These are phyloP conservation scores for Mycena sanguinolenta DNA, from an alignment of 768 basidiomycete genomes.

Conservation along the genomic window DNA sequence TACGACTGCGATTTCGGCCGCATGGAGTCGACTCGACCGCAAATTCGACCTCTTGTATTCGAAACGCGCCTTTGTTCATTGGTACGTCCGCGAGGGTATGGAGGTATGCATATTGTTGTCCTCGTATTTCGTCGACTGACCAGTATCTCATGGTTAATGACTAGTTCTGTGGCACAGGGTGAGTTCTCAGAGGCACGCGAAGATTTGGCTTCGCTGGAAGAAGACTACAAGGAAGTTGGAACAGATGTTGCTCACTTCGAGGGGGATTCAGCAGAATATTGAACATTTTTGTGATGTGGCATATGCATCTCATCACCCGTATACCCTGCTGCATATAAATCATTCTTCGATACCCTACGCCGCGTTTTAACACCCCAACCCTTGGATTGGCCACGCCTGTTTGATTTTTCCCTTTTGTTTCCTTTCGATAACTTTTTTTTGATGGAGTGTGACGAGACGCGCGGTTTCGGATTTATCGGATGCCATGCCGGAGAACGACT, in stretches of 20 bases:
- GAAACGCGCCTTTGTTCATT: conserved; percentile 91
- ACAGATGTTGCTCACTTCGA: conserved; percentile 63
- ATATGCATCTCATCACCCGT: conserved; percentile 23
- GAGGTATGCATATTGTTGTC: conserved; percentile 49
- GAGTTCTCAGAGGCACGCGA: conserved; percentile 99
- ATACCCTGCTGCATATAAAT: conserved; percentile 32
- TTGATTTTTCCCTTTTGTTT: too few species aligned
- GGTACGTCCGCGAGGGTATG: conserved; percentile 89
- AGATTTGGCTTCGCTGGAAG: conserved; percentile 99
- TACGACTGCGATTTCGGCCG: conserved; percentile 93
- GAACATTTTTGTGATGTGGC: conserved; percentile 1
- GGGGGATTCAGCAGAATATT: conserved; percentile 51
- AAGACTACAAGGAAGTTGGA: conserved; percentile 92
- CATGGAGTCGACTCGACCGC: conserved; percentile 96
- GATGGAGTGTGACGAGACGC: too few species aligned
- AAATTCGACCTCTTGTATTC: conserved; percentile 99
- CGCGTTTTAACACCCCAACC: too few species aligned
- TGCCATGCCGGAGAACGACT: too few species aligned
- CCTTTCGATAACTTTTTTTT: too few species aligned
- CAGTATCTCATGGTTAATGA: too few species aligned
- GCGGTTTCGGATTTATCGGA: too few species aligned
- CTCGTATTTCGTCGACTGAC: not conserved
- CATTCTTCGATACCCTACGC: too few species aligned
- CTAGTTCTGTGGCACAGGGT: conserved; percentile 66
- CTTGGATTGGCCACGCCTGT: too few species aligned